These are phyloP conservation scores for Dictyostelium capitatum DNA, from an alignment of 78 protist genomes.

Conservation along the genomic window DNA sequence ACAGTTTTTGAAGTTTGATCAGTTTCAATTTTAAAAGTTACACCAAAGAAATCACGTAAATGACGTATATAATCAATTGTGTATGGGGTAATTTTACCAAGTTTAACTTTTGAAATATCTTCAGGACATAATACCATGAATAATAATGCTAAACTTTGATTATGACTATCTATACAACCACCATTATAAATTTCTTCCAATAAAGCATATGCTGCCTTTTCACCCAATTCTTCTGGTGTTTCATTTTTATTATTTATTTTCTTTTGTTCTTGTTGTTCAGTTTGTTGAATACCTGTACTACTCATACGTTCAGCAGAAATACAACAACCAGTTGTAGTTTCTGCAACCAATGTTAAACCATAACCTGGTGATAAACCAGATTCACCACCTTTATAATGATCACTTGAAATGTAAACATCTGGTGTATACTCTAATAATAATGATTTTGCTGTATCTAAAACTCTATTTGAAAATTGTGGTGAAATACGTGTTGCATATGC, in stretches of 20 bases:
- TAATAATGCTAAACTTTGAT: slow-evolving; percentile 90
- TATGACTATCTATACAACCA: slow-evolving; percentile 91
- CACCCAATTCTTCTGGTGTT: slow-evolving; percentile 93
- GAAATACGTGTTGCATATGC: slow-evolving; percentile 89
- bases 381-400: slow-evolving; percentile 91
- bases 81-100: slow-evolving; percentile 89
- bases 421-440: slow-evolving; percentile 89
- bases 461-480: slow-evolving; percentile 90
- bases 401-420: slow-evolving; percentile 96
- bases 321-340: slow-evolving; percentile 90
- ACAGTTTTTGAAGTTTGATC: slow-evolving; percentile 71
- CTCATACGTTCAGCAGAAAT: slow-evolving; percentile 87
- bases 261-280: neutral
- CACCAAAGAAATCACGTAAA: slow-evolving; percentile 82
- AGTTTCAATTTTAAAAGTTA: slow-evolving; percentile 77
- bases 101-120: slow-evolving; percentile 93
- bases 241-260: neutral
- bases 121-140: slow-evolving; percentile 95
- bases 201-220: slow-evolving; percentile 74
- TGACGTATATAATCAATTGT: slow-evolving; percentile 76
- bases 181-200: slow-evolving; percentile 88
- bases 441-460: slow-evolving; percentile 87
- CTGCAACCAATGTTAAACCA: slow-evolving; percentile 94
- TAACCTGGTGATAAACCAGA: slow-evolving; percentile 94
- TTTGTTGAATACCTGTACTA: neutral